Evolutionary conservation across 208 protist genomes (phyloP), one percentile per base, ranked within the genome.

Genomic region (Lotmaria passim): DNA sequence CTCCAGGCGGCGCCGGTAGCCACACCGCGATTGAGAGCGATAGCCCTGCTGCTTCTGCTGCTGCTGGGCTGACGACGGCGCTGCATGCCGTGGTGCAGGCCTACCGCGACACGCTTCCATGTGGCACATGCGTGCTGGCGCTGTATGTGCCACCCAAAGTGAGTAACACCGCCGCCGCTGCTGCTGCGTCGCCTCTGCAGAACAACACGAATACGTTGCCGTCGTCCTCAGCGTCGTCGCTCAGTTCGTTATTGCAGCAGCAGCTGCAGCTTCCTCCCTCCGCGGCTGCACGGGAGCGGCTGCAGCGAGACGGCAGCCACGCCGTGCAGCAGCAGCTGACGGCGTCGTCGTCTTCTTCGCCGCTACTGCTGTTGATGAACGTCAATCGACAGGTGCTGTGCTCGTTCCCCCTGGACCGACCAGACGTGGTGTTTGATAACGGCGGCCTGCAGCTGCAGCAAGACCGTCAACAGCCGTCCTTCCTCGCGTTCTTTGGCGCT

Each of bases 51-150:
- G n/a, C n/a, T n/a, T n/a, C n/a, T n/a, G n/a, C n/a, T 28, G 34
- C 50, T 0, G 43, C 36, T 15, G 62, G 44, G n/a, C 48, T 84
- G 19, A 75, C 72, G 47, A 88, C 81, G 19, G 82, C 76, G 3
- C n/a, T 70, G 47, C 82, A 89, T 38, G 74, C 74, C 7, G 44
- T 80, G 3, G 73, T 89, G 36, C 68, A 89, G 47, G 76, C 75
- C 24, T 93, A 89, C 61, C 81, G 75, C 12, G 82, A 78, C 28
- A 70, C 83, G 23, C 52, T 62, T 0, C 70, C 62, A 43, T 59
- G 77, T 24, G 84, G 84, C 50, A 75, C 82, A 26, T 86, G 79
- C 48, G 65, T 85, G 34, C 60, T 84, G n/a, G 84, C 84, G 3
- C 24, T 87, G 19, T 85, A 81, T 79, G 82, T 90, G 36, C 81